phyloP scores from a whole-genome alignment of 768 basidiomycete genomes.

The Phlegmacium glaucopus region DNA sequence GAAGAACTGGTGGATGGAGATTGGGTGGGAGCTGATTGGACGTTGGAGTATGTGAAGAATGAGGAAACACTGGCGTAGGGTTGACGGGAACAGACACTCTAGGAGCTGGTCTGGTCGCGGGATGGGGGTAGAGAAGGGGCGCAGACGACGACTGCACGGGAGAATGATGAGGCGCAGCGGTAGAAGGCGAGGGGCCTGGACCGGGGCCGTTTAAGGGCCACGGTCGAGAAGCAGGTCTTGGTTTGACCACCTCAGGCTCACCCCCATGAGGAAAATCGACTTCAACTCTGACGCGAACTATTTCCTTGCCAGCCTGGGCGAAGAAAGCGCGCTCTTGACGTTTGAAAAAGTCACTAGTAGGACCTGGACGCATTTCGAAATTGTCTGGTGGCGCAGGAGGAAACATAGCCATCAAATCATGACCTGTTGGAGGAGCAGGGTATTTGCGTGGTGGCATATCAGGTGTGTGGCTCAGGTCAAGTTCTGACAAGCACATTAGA shows the following conservation, averaged over 20 bases:
- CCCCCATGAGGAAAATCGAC: slow-evolving; percentile 49
- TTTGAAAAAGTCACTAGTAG: slow-evolving; percentile 72
- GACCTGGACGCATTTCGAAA: slow-evolving; percentile 55
- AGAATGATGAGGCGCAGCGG: slow-evolving; percentile 29
- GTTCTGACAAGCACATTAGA: slow-evolving; percentile 37
- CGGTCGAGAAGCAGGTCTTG: slow-evolving; percentile 23
- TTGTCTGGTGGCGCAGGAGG: slow-evolving; percentile 64
- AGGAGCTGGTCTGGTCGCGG: slow-evolving; percentile 29
- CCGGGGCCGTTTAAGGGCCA: slow-evolving; percentile 18
- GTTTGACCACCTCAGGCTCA: slow-evolving; percentile 26
- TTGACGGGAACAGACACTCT: slow-evolving; percentile 31
- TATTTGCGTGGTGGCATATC: slow-evolving; percentile 53
- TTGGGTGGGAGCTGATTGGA: slow-evolving; percentile 27
- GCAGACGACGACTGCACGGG: slow-evolving; percentile 30
- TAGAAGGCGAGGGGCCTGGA: slow-evolving; percentile 12
- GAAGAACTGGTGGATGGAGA: slow-evolving; percentile 32
- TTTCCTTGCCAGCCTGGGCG: slow-evolving; percentile 73
- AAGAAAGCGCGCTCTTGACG: slow-evolving; percentile 80
- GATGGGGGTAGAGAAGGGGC: slow-evolving; percentile 32
- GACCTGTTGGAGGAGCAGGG: slow-evolving; percentile 75
- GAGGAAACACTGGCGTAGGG: slow-evolving; percentile 30
- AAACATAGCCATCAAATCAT: slow-evolving; percentile 84
- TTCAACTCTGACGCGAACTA: slow-evolving; percentile 71
- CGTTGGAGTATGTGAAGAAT: slow-evolving; percentile 28
- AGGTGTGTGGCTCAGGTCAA: slow-evolving; percentile 56